Percentiles rank a stretch among this genome's conserved stretches.
Evolutionary conservation across 345 rosid genomes (phyloP).

Genomic region (Sapria himalayana): DNA sequence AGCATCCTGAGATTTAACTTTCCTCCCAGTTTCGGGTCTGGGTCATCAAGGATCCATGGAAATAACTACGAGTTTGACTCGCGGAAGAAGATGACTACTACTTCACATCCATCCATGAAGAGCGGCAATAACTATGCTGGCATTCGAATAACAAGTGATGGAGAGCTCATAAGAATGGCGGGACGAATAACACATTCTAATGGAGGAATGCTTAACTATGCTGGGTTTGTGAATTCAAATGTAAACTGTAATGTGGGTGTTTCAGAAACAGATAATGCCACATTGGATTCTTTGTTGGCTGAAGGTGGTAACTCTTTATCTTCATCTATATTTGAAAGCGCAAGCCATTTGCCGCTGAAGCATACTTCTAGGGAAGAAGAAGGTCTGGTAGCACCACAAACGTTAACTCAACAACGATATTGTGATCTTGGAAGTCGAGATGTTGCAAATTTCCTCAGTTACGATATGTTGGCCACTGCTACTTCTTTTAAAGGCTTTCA

Average conservation of each 20-base stretch:
- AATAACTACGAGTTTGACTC: not conserved
- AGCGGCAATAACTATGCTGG: conserved; percentile 6
- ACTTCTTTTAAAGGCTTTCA: not conserved
- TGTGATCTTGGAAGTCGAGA: conserved; percentile 4
- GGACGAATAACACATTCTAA: conserved; percentile 1
- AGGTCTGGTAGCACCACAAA: not conserved
- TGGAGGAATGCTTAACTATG: not conserved
- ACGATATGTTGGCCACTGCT: not conserved
- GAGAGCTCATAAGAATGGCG: conserved; percentile 4
- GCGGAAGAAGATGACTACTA: no score
- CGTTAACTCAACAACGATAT: conserved; percentile 1
- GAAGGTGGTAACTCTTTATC: conserved; percentile 5
- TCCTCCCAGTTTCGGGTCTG: not conserved
- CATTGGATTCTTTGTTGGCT: not conserved
- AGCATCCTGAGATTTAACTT: no score
- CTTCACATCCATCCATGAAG: not conserved
- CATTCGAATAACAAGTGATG: conserved; percentile 2
- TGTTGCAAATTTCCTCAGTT: not conserved
- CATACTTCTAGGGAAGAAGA: conserved; percentile 1
- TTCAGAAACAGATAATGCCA: not conserved
- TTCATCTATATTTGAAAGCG: not conserved
- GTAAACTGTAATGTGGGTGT: not conserved
- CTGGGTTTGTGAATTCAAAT: conserved; percentile 3
- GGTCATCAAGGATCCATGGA: not conserved
- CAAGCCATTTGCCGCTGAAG: conserved; percentile 3